Base-by-base conservation (phyloP, 2,329 filamentous ascomycete species). In the Neoscytalidium dimidiatum region DNA sequence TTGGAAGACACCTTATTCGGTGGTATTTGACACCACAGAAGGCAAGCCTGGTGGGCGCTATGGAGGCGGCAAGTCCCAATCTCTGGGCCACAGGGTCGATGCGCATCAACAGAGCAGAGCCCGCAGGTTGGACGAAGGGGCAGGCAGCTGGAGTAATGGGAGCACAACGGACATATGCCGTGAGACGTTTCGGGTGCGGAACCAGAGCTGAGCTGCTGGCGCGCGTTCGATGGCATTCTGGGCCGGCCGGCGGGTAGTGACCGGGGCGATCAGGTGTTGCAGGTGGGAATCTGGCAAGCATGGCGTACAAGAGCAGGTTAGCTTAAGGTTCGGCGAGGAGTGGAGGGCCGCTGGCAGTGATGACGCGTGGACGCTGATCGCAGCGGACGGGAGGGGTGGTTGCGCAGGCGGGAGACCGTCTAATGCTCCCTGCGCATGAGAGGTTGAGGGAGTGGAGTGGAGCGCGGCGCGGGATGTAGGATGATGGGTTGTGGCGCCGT, bases 171-270 rank as follows among this genome's bases (percentile, higher is more conserved):
- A 19, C 53, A 33, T 26, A 38, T 46, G 41, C 56, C 41, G 56
- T 48, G 56, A 13, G 56, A 60, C 56, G 56, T 60, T 60, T 26
- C 56, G 46, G 38, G 56, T 8, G 56, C 56, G 49, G 49, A 11
- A n/a, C n/a, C 13, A 44, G 53, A 19, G 41, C n/a, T 35, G 33
- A 19, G 23, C 21, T 19, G 11, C 13, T 14, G 6, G 17, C 28
- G 9, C 7, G 7, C 6, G 28, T 26, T 31, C 48, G 14, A 51
- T 28, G 48, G 48, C 43, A 46, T 26, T 21, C 13, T 3, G 21
- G 21, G 44, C 44, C 13, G 48, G 28, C 26, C 13, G 28, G 13
- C 21, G n/a, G n/a, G n/a, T n/a, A n/a, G n/a, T n/a, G n/a, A n/a
- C n/a, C n/a, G n/a, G n/a, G n/a, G n/a, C n/a, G n/a, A n/a, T n/a